phyloP scores from a whole-genome alignment of 169 alveolate species.

The Cryptosporidium ubiquitum region DNA sequence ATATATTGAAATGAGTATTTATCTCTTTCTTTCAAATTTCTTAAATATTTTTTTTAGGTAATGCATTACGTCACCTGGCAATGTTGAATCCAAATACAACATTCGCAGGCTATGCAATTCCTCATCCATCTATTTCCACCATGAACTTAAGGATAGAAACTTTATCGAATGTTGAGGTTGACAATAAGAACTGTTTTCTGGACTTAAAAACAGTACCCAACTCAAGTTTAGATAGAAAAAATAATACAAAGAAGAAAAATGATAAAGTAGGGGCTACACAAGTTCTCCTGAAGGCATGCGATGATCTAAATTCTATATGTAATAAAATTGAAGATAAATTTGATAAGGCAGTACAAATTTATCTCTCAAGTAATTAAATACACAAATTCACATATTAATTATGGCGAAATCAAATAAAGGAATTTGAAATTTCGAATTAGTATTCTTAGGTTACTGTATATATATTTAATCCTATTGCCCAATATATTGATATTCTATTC shows the following conservation, averaged over 20 bases:
- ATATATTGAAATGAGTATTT: background rate
- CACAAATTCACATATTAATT: background rate
- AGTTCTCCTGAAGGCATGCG: slow-evolving; percentile 39
- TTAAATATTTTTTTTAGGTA: slow-evolving; percentile 10
- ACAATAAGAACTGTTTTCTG: background rate
- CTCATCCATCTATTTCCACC: slow-evolving; percentile 62
- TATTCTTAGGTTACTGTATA: background rate
- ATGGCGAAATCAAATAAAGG: background rate
- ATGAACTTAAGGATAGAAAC: slow-evolving; percentile 71
- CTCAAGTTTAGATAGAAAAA: background rate
- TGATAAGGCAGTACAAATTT: slow-evolving; percentile 13
- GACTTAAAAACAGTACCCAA: background rate
- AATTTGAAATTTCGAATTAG: background rate
- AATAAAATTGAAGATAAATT: slow-evolving; percentile 44
- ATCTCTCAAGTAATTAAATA: background rate
- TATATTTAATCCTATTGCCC: background rate
- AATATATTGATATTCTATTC: background rate
- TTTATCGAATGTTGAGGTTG: slow-evolving; percentile 54
- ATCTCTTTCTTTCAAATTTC: background rate
- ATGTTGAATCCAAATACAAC: slow-evolving; percentile 71
- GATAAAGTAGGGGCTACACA: slow-evolving; percentile 15
- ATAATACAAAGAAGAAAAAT: background rate
- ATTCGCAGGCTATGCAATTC: slow-evolving; percentile 74
- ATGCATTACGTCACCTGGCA: slow-evolving; percentile 59
- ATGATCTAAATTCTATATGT: slow-evolving; percentile 47